phyloP scores from a whole-genome alignment of 202 grass and related monocot species.

The Zizania palustris region DNA sequence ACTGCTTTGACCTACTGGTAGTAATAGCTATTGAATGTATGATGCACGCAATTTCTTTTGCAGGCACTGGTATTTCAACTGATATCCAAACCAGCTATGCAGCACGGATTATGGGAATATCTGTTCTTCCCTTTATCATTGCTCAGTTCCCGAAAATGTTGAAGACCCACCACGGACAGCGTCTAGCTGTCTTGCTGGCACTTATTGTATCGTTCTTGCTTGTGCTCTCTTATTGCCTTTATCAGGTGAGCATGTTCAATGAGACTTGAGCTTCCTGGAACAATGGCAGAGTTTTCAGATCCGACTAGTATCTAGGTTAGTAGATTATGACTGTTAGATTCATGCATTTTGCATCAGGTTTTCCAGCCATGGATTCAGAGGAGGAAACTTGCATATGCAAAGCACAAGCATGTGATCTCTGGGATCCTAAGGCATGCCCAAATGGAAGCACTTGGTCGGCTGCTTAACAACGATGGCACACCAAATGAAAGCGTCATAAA shows the following conservation, averaged over 20 bases:
- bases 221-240: slow-evolving; percentile 77
- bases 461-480: slow-evolving; percentile 65
- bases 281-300: neutral
- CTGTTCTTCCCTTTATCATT: slow-evolving; percentile 81
- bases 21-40: neutral
- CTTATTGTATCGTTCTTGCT: slow-evolving; percentile 63
- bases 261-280: slow-evolving; percentile 2
- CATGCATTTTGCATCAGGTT: slow-evolving; percentile 57
- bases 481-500: slow-evolving; percentile 60
- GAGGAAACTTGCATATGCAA: slow-evolving; percentile 87
- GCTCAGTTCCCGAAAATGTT: slow-evolving; percentile 84
- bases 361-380: slow-evolving; percentile 97
- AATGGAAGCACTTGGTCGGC: slow-evolving; percentile 49
- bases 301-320: slow-evolving; percentile 10
- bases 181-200: slow-evolving; percentile 62
- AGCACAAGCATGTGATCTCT: slow-evolving; percentile 96
- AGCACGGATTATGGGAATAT: slow-evolving; percentile 88
- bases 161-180: slow-evolving; percentile 58
- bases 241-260: slow-evolving; percentile 67
- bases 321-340: slow-evolving; percentile 31
- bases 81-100: slow-evolving; percentile 91
- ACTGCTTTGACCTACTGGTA: neutral
- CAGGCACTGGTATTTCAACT: slow-evolving; percentile 76
- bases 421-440: slow-evolving; percentile 76
- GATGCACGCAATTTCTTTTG: neutral